These are phyloP conservation scores for Plasmodium inui DNA, from an alignment of 169 alveolate genomes.

Conservation along the genomic window DNA sequence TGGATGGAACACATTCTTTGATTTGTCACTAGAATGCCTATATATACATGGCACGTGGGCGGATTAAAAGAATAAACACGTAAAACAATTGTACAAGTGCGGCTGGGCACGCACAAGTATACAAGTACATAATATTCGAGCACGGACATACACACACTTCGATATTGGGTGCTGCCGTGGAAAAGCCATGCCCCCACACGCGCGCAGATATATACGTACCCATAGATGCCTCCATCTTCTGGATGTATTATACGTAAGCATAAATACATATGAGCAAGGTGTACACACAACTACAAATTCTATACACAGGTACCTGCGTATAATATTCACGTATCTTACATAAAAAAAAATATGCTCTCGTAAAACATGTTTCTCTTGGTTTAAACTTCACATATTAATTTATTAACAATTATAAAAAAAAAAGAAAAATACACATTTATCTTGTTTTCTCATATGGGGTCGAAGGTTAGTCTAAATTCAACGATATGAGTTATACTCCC, in stretches of 20 bases:
- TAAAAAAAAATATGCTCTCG: constrained; percentile 1
- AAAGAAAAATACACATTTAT: neutral
- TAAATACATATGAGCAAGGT: constrained; percentile 11
- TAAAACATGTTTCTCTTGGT: neutral
- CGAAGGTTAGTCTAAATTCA: neutral
- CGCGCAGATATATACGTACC: neutral
- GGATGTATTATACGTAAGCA: constrained; percentile 6
- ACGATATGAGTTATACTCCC: neutral
- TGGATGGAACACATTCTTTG: constrained; percentile 19
- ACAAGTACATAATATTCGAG: neutral
- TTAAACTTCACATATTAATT: neutral
- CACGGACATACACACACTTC: neutral
- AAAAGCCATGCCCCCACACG: neutral
- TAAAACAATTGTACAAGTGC: constrained; percentile 5
- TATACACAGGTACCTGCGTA: neutral
- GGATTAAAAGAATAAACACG: constrained; percentile 32
- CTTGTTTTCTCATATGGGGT: neutral
- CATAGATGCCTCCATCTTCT: neutral
- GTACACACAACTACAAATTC: constrained; percentile 1
- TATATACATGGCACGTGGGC: constrained; percentile 21
- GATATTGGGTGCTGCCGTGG: neutral
- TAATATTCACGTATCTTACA: neutral
- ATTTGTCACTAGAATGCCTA: constrained; percentile 13
- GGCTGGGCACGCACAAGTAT: neutral
- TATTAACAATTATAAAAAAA: neutral